Conservation (phyloP, 1,284 basidiomycete genomes). For the Dichomitus squalens region DNA sequence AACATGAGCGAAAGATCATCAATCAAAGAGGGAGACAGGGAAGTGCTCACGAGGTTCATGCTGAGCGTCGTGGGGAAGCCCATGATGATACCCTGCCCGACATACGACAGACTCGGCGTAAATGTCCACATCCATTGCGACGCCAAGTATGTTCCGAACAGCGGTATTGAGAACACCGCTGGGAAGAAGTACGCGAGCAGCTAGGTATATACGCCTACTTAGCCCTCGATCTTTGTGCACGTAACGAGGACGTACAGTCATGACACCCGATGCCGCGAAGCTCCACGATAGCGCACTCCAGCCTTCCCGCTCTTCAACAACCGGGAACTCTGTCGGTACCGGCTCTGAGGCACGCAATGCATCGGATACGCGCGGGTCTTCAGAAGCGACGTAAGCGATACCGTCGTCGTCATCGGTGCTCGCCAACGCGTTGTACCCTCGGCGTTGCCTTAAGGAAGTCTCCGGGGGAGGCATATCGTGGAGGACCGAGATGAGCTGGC, state of each 20-base stretch:
- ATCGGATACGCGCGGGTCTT: conserved; percentile 20
- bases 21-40: not conserved
- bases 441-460: conserved; percentile 51
- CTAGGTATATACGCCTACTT: conserved; percentile 41
- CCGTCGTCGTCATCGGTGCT: conserved; percentile 37
- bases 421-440: conserved; percentile 53
- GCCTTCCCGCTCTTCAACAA: conserved; percentile 45
- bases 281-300: conserved; percentile 78
- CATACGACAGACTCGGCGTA: conserved; percentile 88
- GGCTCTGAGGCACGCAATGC: not conserved
- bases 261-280: conserved; percentile 67
- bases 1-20: not conserved
- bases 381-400: conserved; percentile 3
- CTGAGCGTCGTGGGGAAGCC: conserved; percentile 92
- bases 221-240: not conserved
- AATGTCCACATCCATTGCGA: conserved; percentile 94
- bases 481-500: conserved; percentile 92
- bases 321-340: conserved; percentile 14
- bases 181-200: conserved; percentile 86
- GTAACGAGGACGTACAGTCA: conserved; percentile 62
- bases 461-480: conserved; percentile 74
- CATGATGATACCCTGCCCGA: conserved; percentile 98
- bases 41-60: conserved; percentile 81
- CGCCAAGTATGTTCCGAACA: conserved; percentile 89
- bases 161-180: conserved; percentile 85